phyloP scores from a whole-genome alignment of 225 moss, liverwort and hornwort species.

The Physcomitrellopsis africana region DNA sequence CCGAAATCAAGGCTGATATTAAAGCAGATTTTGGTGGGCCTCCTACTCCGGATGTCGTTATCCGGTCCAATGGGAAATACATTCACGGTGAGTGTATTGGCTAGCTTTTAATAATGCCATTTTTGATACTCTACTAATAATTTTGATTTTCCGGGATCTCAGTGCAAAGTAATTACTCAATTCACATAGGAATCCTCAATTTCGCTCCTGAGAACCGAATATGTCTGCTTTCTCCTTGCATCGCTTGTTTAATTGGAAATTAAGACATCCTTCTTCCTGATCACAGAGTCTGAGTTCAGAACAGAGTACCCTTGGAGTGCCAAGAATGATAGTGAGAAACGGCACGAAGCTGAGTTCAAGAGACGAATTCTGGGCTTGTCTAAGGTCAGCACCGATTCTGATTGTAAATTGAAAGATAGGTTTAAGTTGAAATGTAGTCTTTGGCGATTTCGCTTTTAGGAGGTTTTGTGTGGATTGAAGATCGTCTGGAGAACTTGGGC shows the following conservation, averaged over 20 bases:
- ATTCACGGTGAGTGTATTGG: slow-evolving; percentile 43
- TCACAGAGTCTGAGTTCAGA: slow-evolving; percentile 52
- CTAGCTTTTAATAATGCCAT: too few species aligned
- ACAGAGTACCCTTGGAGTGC: slow-evolving; percentile 64
- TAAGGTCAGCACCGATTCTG: slow-evolving; percentile 46
- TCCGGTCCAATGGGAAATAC: slow-evolving; percentile 48
- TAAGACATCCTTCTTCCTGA: slow-evolving; percentile 12
- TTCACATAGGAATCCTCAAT: neutral
- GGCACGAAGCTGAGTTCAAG: slow-evolving; percentile 72
- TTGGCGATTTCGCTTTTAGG: slow-evolving; percentile 4
- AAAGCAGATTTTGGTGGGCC: slow-evolving; percentile 82
- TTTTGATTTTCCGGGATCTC: too few species aligned
- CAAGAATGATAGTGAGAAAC: slow-evolving; percentile 64
- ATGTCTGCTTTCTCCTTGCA: slow-evolving; percentile 4
- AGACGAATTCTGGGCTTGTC: slow-evolving; percentile 73
- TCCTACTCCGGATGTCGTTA: slow-evolving; percentile 46
- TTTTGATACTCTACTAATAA: too few species aligned
- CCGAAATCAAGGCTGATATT: slow-evolving; percentile 93
- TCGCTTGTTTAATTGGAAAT: neutral
- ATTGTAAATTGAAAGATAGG: neutral
- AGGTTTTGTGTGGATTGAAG: slow-evolving; percentile 13
- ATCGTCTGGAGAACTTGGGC: neutral
- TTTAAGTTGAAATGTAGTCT: slow-evolving; percentile 15
- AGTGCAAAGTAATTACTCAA: neutral
- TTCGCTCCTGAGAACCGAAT: neutral